phyloP scores from a whole-genome alignment of 1,139 yeast genomes.

The Nakaseomyces uthaithaninus region DNA sequence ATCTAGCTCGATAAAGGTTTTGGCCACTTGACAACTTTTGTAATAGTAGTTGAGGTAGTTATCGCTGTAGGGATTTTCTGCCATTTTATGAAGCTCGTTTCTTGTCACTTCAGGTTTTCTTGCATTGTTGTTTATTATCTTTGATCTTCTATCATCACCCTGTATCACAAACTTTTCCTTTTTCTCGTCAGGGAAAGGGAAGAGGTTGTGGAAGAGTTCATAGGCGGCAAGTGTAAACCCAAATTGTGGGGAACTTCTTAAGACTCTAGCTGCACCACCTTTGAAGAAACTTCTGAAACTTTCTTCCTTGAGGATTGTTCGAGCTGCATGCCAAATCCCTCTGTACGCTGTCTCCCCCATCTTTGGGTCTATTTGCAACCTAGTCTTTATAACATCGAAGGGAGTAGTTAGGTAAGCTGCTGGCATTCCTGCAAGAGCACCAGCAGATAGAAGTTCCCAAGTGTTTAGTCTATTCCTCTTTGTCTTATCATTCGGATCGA shows the following conservation, averaged over 20 bases:
- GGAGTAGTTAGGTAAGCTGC: conserved; percentile 96
- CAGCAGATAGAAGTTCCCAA: conserved; percentile 77
- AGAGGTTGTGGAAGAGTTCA: conserved; percentile 63
- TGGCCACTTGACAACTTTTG: conserved; percentile 55
- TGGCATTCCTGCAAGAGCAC: conserved; percentile 97
- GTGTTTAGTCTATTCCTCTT: conserved; percentile 51
- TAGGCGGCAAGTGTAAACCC: conserved; percentile 96
- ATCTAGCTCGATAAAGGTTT: conserved; percentile 54
- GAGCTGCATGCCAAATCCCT: conserved; percentile 71
- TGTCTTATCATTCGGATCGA: conserved; percentile 54
- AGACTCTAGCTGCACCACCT: conserved; percentile 92
- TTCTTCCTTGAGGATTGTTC: conserved; percentile 70
- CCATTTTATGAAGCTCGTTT: conserved; percentile 13
- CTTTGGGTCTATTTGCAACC: conserved; percentile 80
- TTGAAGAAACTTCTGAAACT: conserved; percentile 78
- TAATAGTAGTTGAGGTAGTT: conserved; percentile 41
- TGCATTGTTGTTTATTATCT: conserved; percentile 6
- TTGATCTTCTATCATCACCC: conserved; percentile 6
- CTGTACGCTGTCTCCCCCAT: conserved; percentile 68
- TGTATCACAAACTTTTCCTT: conserved; percentile 11
- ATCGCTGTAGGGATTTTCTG: conserved; percentile 13
- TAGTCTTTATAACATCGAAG: conserved; percentile 91
- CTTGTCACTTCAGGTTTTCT: conserved; percentile 19
- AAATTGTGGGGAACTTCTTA: conserved; percentile 95
- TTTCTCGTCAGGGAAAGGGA: conserved; percentile 43